Evolutionary conservation across 2,329 filamentous ascomycete species (phyloP), one percentile per base, ranked within the genome.

Genomic region (Nectriaceae sp.): DNA sequence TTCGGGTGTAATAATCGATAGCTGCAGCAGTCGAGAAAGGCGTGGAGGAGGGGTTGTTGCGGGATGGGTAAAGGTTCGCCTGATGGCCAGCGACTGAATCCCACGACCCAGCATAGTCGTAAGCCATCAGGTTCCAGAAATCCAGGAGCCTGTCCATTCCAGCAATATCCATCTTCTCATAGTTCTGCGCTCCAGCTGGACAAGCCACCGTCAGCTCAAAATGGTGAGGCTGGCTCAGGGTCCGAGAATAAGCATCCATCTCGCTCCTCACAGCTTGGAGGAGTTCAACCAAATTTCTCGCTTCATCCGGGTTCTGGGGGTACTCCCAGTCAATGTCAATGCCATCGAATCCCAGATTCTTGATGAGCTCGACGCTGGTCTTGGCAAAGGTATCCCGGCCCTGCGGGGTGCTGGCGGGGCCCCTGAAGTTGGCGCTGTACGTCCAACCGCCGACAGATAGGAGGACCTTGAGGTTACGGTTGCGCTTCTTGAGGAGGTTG

Each of bases 401-500:
- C 20, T 79, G 70, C 0, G 82, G 75, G 0, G 88, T 90, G 36
- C 87, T 88, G 1, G 87, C 87, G 0, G 90, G 88, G 21, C 71
- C 73, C n/a, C 82, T 79, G 70, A 97, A 95, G 72, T 96, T 94
- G 67, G 81, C 75, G 54, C 87, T 89, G 69, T 96, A 96, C 0
- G 91, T 96, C 91, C 91, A 97, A 42, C 93, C 93, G 52, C 92
- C 92, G 53, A 97, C 89, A 45, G 87, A 91, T 4, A 97, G 80
- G 11, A 97, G 78, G 3, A 94, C 76, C 69, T 96, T 96, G 52
- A 97, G 77, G 58, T 92, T 85, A 40, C 90, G 86, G 69, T 96
- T 89, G 53, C 79, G 76, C 55, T 83, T 82, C 75, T 97, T 97
- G 39, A 92, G 80, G 1, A 96, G 76, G 67, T 89, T 90, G 29